A percentile compares a stretch with the other conserved stretches of the same genome.
Conservation (phyloP, 441 rosid species). For the Jatropha multifida region DNA sequence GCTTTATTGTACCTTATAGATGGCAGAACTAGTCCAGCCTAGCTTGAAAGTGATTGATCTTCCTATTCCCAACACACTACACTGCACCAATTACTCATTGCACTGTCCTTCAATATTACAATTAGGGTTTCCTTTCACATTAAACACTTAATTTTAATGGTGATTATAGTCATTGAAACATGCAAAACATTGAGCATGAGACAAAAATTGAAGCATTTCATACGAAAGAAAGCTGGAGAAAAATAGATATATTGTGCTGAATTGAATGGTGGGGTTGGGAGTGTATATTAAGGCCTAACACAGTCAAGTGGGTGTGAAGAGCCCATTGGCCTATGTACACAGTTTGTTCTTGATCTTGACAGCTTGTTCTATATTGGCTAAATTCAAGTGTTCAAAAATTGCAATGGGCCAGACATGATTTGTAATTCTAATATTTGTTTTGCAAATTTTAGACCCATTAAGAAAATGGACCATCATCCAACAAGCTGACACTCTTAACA, state of each 20-base stretch:
- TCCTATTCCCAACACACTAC: conserved; percentile 16
- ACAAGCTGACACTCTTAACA: conserved; percentile 3
- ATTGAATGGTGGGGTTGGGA: conserved; percentile 2
- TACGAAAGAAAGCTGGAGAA: background rate
- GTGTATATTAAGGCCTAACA: conserved; percentile 9
- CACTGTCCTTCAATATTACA: background rate
- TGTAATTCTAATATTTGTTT: background rate
- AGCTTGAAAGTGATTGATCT: conserved; percentile 33
- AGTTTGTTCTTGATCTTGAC: conserved; percentile 2
- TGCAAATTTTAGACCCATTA: conserved; percentile 6
- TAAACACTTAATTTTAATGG: no score
- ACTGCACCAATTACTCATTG: background rate
- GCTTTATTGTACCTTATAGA: conserved; percentile 16
- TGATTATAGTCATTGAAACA: background rate
- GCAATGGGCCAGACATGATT: conserved; percentile 16
- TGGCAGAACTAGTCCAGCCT: conserved; percentile 34
- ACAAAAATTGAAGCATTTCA: background rate
- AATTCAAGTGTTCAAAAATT: background rate
- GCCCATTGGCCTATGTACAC: conserved; percentile 8
- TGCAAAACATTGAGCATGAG: background rate
- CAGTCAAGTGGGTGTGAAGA: conserved; percentile 12
- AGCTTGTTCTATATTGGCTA: conserved; percentile 13
- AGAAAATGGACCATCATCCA: background rate
- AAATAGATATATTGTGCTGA: background rate
- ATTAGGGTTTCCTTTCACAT: conserved; percentile 12